Conservation (phyloP, 1,284 basidiomycete species). For the Fomitopsis schrenkii region DNA sequence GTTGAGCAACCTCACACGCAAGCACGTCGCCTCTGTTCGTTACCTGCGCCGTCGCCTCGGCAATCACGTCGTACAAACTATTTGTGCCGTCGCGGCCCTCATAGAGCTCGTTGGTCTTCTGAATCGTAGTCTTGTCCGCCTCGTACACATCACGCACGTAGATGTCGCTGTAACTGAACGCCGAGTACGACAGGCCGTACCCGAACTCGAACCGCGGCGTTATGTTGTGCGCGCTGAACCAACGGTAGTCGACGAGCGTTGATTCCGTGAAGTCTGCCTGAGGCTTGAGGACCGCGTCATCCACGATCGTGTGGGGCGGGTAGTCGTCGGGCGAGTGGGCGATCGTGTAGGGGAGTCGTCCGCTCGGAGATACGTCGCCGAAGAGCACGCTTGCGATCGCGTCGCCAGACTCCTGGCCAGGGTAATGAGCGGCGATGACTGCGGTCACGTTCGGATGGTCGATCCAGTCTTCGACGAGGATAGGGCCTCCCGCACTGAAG, state of each 20-base stretch:
- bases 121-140: neutral
- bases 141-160: neutral
- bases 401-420: conserved; percentile 55
- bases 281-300: neutral
- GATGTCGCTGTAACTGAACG: conserved; percentile 33
- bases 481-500: conserved; percentile 35
- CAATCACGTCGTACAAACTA: conserved; percentile 18
- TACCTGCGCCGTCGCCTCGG: conserved; percentile 27
- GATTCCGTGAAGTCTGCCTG: neutral
- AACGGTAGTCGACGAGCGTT: neutral
- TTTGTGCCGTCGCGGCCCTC: conserved; percentile 24
- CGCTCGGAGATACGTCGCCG: conserved; percentile 47
- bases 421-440: conserved; percentile 21
- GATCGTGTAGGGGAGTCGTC: conserved; percentile 75
- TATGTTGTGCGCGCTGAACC: conserved; percentile 16
- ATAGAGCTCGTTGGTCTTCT: conserved; percentile 19
- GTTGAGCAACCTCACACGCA: conserved; percentile 28
- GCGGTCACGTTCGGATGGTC: conserved; percentile 32
- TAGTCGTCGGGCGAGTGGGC: conserved; percentile 67
- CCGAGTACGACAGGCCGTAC: conserved; percentile 38
- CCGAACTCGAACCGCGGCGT: conserved; percentile 37
- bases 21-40: conserved; percentile 31
- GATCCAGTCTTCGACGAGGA: conserved; percentile 46
- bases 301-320: conserved; percentile 19
- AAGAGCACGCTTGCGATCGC: conserved; percentile 44